Base-by-base conservation (phyloP, 1,284 basidiomycete genomes). In the Tilletia walkeri region DNA sequence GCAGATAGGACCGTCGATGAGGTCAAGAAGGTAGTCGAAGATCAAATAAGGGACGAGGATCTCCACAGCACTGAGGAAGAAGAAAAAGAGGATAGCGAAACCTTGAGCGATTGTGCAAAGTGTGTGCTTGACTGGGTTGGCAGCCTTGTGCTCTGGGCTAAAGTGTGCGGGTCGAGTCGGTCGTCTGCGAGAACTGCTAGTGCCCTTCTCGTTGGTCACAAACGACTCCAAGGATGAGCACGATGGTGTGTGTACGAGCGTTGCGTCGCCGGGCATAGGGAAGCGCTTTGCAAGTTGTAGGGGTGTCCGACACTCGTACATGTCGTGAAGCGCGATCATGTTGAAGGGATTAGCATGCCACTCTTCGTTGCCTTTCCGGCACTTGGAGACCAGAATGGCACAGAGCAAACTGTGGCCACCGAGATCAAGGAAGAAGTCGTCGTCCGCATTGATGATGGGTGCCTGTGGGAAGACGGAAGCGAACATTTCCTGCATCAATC, bases 401-500 rank as follows among this genome's bases (percentile, higher is more conserved):
- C 45, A 39, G 6, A 49, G 53, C n/a, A 70, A 53, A 41, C 66
- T 68, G 45, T 70, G 69, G 16, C 69, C 69, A 39, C 69, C 69
- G 20, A 70, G 66, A 54, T 70, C 69, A n/a, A 56, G 50, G 67
- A 70, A 70, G 66, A 70, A 68, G 65, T 70, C 69, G 12, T 16
- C 34, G 10, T 12, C 4, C 12, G 69, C 45, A 3, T 41, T 30
- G 9, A 70, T 30, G 3, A 7, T 16, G 1, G 4, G 20, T 4
- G 36, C 36, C 54, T 67, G 66, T 14, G 69, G 69, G 66, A 70
- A 70, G 6, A 70, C 69, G 6, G 67, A n/a, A 16, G 50, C 41
- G 49, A 70, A 39, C 18, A 16, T 38, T 5, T 24, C 47, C 2
- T 67, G 47, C 18, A 70, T 30, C 30, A 69, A 16, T n/a, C 30